A percentile compares a stretch with the other conserved stretches of the same genome.
Conservation (phyloP, 2,329 filamentous ascomycete genomes). For the Blastomyces parvus region DNA sequence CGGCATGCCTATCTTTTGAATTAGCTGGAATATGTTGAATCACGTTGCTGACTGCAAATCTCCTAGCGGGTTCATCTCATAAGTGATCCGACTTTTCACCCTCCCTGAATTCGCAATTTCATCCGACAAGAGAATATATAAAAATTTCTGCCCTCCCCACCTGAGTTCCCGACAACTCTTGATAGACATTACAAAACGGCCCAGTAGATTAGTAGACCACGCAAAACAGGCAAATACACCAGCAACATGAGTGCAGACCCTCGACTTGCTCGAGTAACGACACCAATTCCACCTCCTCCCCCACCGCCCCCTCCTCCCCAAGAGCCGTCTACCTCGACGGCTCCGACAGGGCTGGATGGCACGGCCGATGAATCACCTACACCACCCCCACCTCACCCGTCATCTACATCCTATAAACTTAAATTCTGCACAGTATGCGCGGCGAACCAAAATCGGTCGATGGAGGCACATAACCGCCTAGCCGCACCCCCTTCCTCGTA, state of each 20-base stretch:
- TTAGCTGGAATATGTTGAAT: background rate
- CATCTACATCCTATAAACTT: slow-evolving; percentile 65
- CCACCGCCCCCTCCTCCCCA: slow-evolving; percentile 42
- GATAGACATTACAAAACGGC: background rate
- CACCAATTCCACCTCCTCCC: slow-evolving; percentile 38
- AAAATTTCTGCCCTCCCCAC: background rate
- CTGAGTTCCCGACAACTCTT: background rate
- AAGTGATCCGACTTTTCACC: slow-evolving; percentile 4
- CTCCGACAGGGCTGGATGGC: slow-evolving; percentile 14
- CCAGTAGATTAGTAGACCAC: background rate
- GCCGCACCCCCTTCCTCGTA: slow-evolving; percentile 73
- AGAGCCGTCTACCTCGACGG: slow-evolving; percentile 17
- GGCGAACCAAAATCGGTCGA: slow-evolving; percentile 97
- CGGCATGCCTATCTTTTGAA: background rate
- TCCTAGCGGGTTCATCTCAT: slow-evolving; percentile 4
- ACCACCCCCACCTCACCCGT: slow-evolving; percentile 26
- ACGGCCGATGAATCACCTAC: slow-evolving; percentile 15
- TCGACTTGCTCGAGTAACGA: slow-evolving; percentile 39
- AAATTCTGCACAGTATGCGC: slow-evolving; percentile 57
- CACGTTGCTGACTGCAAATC: background rate
- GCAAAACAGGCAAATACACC: background rate
- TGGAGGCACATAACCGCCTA: slow-evolving; percentile 96
- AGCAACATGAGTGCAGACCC: slow-evolving; percentile 43
- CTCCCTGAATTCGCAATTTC: slow-evolving; percentile 8
- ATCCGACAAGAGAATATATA: background rate